Conservation (phyloP, 2,329 filamentous ascomycete genomes). For the Cladophialophora exuberans region DNA sequence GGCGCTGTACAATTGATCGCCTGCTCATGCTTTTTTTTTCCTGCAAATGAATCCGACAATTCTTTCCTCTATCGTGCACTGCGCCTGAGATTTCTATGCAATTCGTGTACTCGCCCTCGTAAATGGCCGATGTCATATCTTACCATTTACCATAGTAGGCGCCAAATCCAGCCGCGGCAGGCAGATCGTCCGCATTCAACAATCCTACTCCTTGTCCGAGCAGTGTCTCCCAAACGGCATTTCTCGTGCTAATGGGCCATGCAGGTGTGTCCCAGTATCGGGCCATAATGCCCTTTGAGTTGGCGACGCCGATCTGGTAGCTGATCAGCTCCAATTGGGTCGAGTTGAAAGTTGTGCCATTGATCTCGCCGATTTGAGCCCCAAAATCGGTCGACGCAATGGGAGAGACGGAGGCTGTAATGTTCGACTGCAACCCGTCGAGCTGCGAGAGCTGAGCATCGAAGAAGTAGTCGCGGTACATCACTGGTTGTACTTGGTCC, state of each 20-base stretch:
- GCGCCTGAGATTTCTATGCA: neutral
- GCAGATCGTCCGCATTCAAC: constrained; percentile 67
- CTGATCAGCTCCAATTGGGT: constrained; percentile 55
- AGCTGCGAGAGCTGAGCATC: constrained; percentile 59
- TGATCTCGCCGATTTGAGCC: constrained; percentile 45
- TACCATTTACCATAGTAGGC: constrained; percentile 28
- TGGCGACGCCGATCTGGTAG: constrained; percentile 57
- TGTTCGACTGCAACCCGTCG: constrained; percentile 48
- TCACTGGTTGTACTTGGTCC: constrained; percentile 49
- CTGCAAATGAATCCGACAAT: too few species aligned
- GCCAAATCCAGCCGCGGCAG: constrained; percentile 47
- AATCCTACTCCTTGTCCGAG: constrained; percentile 62
- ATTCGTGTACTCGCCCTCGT: neutral
- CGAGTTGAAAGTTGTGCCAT: constrained; percentile 48
- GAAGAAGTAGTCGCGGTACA: constrained; percentile 61
- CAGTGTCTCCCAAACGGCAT: constrained; percentile 62
- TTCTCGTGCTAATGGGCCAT: constrained; percentile 62
- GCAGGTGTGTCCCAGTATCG: constrained; percentile 67
- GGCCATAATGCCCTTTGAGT: constrained; percentile 60
- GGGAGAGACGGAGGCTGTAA: constrained; percentile 54
- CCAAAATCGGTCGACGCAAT: constrained; percentile 59
- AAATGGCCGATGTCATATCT: neutral
- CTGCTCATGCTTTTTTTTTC: too few species aligned
- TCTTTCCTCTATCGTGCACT: too few species aligned
- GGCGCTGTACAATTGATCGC: neutral